These are phyloP conservation scores for Irpex sp. DNA, from an alignment of 1,284 basidiomycete species.

Conservation along the genomic window DNA sequence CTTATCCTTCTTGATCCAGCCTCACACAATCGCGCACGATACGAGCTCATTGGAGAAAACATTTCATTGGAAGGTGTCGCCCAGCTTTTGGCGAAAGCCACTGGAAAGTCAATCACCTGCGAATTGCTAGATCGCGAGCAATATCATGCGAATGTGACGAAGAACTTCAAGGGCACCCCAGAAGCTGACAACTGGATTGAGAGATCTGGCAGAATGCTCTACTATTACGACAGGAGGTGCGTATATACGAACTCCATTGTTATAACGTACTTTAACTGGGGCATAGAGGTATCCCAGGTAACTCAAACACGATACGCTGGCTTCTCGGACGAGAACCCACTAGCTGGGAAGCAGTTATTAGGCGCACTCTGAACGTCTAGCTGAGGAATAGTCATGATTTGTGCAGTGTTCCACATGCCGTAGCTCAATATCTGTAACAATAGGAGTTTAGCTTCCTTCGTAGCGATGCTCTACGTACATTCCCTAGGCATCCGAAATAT, in stretches of 20 bases:
- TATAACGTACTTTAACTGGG: neutral
- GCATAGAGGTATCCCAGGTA: conserved; percentile 27
- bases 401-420: no score
- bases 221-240: conserved; percentile 29
- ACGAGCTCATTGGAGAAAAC: conserved; percentile 31
- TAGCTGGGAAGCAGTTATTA: conserved; percentile 17
- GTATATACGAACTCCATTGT: neutral
- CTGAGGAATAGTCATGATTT: neutral
- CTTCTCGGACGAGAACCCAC: conserved; percentile 30
- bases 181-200: conserved; percentile 19
- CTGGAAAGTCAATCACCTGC: conserved; percentile 7
- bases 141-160: neutral
- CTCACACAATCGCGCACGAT: conserved; percentile 28
- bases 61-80: conserved; percentile 26
- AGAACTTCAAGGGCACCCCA: neutral
- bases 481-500: no score
- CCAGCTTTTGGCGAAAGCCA: conserved; percentile 15
- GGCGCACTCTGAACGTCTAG: conserved; percentile 14
- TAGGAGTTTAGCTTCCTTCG: no score
- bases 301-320: conserved; percentile 28
- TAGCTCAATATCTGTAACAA: no score
- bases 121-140: neutral
- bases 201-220: conserved; percentile 26
- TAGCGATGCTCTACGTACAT: no score
- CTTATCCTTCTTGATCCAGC: conserved; percentile 25